Conservation (phyloP, 139 green algal genomes). For the Deuterostichococcus epilithicus region DNA sequence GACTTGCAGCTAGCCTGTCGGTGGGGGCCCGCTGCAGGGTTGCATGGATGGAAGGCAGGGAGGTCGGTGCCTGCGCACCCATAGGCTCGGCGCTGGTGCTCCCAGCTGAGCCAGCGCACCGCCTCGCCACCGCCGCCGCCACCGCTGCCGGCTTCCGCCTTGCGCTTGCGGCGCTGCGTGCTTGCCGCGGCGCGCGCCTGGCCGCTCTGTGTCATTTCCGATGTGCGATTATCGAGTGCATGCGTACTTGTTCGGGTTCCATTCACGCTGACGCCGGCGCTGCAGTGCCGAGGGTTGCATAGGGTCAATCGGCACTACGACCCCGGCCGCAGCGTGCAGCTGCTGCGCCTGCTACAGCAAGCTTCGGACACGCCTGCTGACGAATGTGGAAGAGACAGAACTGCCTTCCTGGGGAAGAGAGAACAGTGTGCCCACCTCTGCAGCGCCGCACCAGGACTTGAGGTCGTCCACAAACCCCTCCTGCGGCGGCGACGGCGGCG, state of each 20-base stretch:
- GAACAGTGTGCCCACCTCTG: conserved; percentile 39
- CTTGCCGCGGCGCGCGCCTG: conserved; percentile 28
- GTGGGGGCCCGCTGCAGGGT: not conserved
- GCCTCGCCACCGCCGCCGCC: not conserved
- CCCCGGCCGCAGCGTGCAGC: not conserved
- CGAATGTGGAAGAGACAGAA: not conserved
- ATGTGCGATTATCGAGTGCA: not conserved
- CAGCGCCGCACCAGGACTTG: conserved; percentile 64
- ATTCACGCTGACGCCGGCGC: not conserved
- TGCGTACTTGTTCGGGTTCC: not conserved
- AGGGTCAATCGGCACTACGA: no score
- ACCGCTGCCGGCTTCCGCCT: not conserved
- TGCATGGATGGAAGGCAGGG: not conserved
- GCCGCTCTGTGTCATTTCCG: conserved; percentile 26
- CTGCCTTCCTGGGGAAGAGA: not conserved
- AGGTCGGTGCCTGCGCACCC: not conserved
- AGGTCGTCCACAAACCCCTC: conserved; percentile 5
- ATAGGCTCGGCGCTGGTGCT: conserved; percentile 33
- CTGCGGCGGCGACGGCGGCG: conserved; percentile 6
- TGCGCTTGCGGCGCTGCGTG: conserved; percentile 52
- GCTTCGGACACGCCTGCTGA: not conserved
- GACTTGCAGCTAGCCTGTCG: no score
- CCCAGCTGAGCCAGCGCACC: conserved; percentile 50
- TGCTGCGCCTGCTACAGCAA: not conserved
- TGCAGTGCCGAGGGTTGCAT: not conserved